Evolutionary conservation across 768 basidiomycete genomes (phyloP).

Genomic region (Auricularia sp.): DNA sequence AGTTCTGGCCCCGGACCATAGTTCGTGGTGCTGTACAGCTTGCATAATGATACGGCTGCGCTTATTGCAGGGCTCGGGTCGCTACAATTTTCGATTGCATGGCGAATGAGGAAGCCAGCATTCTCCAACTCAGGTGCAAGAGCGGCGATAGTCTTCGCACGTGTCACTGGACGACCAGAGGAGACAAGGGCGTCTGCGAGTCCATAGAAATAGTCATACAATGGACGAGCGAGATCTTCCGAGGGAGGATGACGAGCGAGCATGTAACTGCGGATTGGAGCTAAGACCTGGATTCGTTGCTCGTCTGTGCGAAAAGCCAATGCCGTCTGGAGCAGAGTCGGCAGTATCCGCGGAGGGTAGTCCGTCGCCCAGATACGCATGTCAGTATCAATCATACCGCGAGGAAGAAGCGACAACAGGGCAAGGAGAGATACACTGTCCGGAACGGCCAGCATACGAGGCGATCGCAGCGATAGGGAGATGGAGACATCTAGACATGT

Average conservation of each 20-base stretch:
- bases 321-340: not conserved
- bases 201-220: too few relatives aligned
- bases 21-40: too few relatives aligned
- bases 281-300: not conserved
- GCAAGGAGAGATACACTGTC: not conserved
- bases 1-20: too few relatives aligned
- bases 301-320: not conserved
- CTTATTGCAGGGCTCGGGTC: too few relatives aligned
- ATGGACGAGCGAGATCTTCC: too few relatives aligned
- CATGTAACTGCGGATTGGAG: not conserved
- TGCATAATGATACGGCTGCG: too few relatives aligned
- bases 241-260: not conserved
- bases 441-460: not conserved
- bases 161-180: too few relatives aligned
- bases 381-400: constrained; percentile 8
- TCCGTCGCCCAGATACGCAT: constrained; percentile 8
- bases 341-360: not conserved
- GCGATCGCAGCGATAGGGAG: not conserved
- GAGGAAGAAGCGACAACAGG: not conserved
- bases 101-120: too few relatives aligned
- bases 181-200: too few relatives aligned
- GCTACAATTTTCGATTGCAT: too few relatives aligned
- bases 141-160: too few relatives aligned
- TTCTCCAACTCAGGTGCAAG: too few relatives aligned
- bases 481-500: not conserved